Conservation (phyloP, 495 filamentous ascomycete genomes). For the Aspergillus sclerotioniger region DNA sequence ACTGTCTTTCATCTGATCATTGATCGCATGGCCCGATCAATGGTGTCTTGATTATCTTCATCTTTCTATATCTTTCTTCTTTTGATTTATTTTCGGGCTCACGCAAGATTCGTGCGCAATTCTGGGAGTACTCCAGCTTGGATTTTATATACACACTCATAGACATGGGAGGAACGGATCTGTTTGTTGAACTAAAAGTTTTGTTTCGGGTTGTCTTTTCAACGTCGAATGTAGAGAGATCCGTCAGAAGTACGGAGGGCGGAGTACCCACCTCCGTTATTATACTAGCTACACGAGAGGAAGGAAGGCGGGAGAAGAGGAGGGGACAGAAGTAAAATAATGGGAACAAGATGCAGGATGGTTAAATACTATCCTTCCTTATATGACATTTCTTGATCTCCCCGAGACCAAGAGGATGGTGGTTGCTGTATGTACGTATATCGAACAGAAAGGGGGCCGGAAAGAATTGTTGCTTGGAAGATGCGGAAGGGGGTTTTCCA, state of each 20-base stretch:
- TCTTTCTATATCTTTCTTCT: not conserved
- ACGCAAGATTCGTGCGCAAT: not conserved
- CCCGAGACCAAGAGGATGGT: not conserved
- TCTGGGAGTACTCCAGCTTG: not conserved
- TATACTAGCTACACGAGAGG: not conserved
- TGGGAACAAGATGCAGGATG: not conserved
- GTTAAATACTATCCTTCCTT: not conserved
- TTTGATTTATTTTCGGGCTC: conserved; percentile 1
- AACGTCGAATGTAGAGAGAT: too few species aligned
- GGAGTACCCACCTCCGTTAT: too few species aligned
- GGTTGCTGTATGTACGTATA: not conserved
- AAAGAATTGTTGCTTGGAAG: not conserved
- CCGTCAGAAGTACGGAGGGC: too few species aligned
- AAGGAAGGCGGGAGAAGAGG: too few species aligned
- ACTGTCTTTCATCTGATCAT: conserved; percentile 3
- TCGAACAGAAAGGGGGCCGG: not conserved
- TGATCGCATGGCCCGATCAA: not conserved
- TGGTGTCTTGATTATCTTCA: not conserved
- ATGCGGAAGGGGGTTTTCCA: not conserved
- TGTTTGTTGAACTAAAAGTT: not conserved
- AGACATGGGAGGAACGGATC: not conserved
- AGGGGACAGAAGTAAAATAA: not conserved
- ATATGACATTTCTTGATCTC: conserved; percentile 2
- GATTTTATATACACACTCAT: not conserved
- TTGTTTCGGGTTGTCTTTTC: not conserved